These are phyloP conservation scores for Panus rudis DNA, from an alignment of 768 basidiomycete genomes.

Conservation along the genomic window DNA sequence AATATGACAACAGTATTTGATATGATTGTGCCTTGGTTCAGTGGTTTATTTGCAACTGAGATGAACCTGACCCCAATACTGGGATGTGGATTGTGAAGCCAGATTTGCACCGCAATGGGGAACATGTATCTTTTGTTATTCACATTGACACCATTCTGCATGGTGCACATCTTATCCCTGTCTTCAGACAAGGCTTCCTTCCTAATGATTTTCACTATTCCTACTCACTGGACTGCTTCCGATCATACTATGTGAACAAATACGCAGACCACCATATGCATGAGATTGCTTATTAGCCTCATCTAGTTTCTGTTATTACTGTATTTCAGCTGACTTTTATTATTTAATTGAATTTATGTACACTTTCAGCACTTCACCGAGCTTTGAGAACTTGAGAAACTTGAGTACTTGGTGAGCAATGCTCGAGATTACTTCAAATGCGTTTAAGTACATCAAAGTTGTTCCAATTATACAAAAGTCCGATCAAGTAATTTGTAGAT, in stretches of 20 bases:
- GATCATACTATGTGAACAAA: conserved; percentile 8
- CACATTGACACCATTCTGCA: conserved; percentile 22
- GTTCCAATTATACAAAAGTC: too few relatives aligned
- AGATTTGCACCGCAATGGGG: not conserved
- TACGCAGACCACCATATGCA: conserved; percentile 8
- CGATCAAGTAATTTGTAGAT: too few relatives aligned
- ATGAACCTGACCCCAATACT: conserved; percentile 17
- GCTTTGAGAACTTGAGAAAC: too few relatives aligned
- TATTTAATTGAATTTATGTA: too few relatives aligned
- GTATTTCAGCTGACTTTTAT: too few relatives aligned
- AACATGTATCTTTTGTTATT: conserved; percentile 12
- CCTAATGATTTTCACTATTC: not conserved
- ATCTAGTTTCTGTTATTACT: too few relatives aligned
- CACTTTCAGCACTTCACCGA: too few relatives aligned
- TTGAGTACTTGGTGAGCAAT: too few relatives aligned
- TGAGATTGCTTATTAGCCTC: not conserved
- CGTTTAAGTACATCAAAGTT: too few relatives aligned
- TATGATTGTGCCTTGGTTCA: conserved; percentile 18
- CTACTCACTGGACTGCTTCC: conserved; percentile 7
- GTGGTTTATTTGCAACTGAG: conserved; percentile 16
- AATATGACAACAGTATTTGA: not conserved
- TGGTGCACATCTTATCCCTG: conserved; percentile 19
- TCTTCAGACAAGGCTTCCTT: not conserved
- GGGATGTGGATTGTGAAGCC: conserved; percentile 25
- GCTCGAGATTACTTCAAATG: too few relatives aligned